These are phyloP conservation scores for Ustilago shanxiensis DNA, from an alignment of 1,284 basidiomycete species.

Conservation along the genomic window DNA sequence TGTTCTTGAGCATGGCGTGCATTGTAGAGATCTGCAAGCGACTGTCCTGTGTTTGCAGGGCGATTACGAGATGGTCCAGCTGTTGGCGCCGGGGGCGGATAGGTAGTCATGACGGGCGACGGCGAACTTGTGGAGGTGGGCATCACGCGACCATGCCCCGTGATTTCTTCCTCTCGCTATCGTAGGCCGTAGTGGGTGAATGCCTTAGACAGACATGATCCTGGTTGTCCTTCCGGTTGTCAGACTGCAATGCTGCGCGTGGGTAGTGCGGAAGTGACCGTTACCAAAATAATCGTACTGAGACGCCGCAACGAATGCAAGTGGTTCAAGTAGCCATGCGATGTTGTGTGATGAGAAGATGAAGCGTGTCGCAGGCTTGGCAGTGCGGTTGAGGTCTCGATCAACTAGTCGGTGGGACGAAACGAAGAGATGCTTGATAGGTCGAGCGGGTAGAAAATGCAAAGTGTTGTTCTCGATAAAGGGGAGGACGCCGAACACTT, in stretches of 20 bases:
- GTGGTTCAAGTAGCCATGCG: not conserved
- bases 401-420: too few relatives aligned
- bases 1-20: slow-evolving; percentile 24
- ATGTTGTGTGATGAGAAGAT: not conserved
- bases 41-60: not conserved
- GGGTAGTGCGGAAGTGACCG: not conserved
- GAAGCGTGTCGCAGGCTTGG: not conserved
- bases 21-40: slow-evolving; percentile 41
- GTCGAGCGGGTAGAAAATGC: not conserved
- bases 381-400: not conserved
- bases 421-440: not conserved
- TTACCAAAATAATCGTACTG: not conserved
- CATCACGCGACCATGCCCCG: slow-evolving; percentile 8
- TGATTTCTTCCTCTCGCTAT: not conserved
- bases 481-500: not conserved
- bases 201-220: not conserved
- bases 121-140: slow-evolving; percentile 4
- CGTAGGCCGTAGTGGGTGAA: not conserved
- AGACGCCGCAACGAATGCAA: not conserved
- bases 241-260: not conserved
- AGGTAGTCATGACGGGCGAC: slow-evolving; percentile 19
- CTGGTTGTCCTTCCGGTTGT: not conserved
- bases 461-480: slow-evolving; percentile 7
- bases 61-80: slow-evolving; percentile 7
- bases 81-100: slow-evolving; percentile 12